A percentile compares a stretch with the other conserved stretches of the same genome.
phyloP scores from a whole-genome alignment of 306 rosid species.

The Cyamopsis tetragonoloba region DNA sequence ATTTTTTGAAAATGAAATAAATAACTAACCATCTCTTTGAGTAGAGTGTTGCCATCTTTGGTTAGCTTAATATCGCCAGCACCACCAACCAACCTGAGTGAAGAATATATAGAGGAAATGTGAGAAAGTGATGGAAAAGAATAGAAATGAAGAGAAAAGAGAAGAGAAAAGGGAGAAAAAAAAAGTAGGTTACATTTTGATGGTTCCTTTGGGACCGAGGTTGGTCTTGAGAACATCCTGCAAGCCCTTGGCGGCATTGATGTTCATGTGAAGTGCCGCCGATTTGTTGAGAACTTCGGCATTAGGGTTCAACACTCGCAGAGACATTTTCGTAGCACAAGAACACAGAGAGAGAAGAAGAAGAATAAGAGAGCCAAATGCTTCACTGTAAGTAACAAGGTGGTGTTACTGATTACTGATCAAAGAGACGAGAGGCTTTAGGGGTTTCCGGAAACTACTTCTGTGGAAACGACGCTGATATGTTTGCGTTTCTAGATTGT shows the following conservation, averaged over 20 bases:
- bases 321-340: slow-evolving; percentile 75
- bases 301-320: slow-evolving; percentile 76
- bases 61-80: slow-evolving; percentile 96
- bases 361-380: too few species aligned
- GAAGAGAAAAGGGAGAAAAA: background rate
- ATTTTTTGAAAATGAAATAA: too few species aligned
- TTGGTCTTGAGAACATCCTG: slow-evolving; percentile 91
- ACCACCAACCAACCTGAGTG: slow-evolving; percentile 90
- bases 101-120: too few species aligned
- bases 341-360: background rate
- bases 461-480: too few species aligned
- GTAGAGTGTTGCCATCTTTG: slow-evolving; percentile 92
- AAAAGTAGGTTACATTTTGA: slow-evolving; percentile 55
- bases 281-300: slow-evolving; percentile 97
- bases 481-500: too few species aligned
- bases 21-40: slow-evolving; percentile 82
- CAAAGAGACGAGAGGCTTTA: too few species aligned
- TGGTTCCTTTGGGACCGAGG: slow-evolving; percentile 96
- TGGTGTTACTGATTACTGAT: too few species aligned
- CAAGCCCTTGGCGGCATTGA: slow-evolving; percentile 95
- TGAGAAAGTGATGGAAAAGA: background rate
- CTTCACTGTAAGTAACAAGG: too few species aligned
- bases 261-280: slow-evolving; percentile 93
- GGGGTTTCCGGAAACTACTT: too few species aligned
- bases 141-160: background rate